Evolutionary conservation across 306 rosid species (phyloP).

Genomic region (Dalbergia cultrata): DNA sequence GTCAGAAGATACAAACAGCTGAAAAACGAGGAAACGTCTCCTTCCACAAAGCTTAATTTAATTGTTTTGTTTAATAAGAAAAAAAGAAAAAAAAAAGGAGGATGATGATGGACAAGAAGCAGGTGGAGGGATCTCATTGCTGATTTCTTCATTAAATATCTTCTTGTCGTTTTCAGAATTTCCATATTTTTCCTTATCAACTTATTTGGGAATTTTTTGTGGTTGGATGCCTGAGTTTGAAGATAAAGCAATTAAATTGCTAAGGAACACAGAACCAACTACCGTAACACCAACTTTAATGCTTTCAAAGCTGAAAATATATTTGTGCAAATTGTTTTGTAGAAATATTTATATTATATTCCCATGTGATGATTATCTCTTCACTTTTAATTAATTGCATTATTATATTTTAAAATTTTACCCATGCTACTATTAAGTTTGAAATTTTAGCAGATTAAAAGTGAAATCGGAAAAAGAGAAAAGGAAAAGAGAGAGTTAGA

Average conservation of each 20-base stretch:
- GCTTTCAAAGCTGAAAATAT: conserved; percentile 52
- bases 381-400: neutral
- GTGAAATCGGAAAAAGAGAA: conserved; percentile 37
- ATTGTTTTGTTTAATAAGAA: conserved; percentile 43
- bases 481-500: conserved; percentile 37
- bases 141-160: conserved; percentile 85
- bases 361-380: conserved; percentile 13
- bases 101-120: conserved; percentile 62
- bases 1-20: conserved; percentile 89
- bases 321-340: conserved; percentile 32
- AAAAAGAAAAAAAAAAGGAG: neutral
- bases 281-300: conserved; percentile 79
- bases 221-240: conserved; percentile 86
- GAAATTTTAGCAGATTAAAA: conserved; percentile 32
- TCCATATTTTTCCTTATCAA: conserved; percentile 47
- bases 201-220: conserved; percentile 64
- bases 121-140: conserved; percentile 71
- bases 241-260: conserved; percentile 89
- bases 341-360: neutral
- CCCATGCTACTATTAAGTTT: conserved; percentile 8
- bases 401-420: conserved; percentile 23
- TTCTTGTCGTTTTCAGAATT: conserved; percentile 85
- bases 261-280: conserved; percentile 77
- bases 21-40: conserved; percentile 98
- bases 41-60: conserved; percentile 72